Conservation (phyloP, 371 early-diverging fungal genomes). For the Ecytonucleospora hepatopenaei region DNA sequence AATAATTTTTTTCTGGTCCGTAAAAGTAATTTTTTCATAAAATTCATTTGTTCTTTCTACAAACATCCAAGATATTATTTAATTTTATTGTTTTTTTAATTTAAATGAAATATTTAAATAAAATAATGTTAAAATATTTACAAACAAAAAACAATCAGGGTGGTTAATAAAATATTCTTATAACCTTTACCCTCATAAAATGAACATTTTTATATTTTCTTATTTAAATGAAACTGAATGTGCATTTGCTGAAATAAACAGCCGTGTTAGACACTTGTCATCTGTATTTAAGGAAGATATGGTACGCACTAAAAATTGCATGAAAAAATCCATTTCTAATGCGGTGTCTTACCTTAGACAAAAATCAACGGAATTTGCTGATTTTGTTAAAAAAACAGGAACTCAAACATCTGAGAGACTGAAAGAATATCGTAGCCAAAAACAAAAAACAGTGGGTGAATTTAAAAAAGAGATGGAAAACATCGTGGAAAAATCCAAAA, state of each 20-base stretch:
- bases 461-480: background rate
- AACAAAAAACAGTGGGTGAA: background rate
- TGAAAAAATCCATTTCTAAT: no score
- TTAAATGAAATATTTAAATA: no score
- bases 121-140: no score
- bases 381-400: background rate
- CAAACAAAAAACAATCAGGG: background rate
- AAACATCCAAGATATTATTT: conserved; percentile 1
- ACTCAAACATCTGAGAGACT: no score
- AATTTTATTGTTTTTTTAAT: no score
- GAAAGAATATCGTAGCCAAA: background rate
- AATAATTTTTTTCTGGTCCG: background rate
- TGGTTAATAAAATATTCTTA: background rate
- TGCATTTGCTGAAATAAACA: background rate
- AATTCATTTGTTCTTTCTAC: conserved; percentile 17
- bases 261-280: background rate
- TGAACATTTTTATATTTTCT: background rate
- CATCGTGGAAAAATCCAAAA: background rate
- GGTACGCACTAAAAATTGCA: no score
- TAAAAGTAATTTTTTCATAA: background rate
- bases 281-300: background rate
- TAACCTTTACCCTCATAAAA: background rate
- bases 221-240: no score
- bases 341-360: no score
- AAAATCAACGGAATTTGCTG: background rate